Percentiles rank a stretch among this genome's conserved stretches.
These are phyloP conservation scores for Rhodotorula paludigena DNA, from an alignment of 768 basidiomycete genomes.

Conservation along the genomic window DNA sequence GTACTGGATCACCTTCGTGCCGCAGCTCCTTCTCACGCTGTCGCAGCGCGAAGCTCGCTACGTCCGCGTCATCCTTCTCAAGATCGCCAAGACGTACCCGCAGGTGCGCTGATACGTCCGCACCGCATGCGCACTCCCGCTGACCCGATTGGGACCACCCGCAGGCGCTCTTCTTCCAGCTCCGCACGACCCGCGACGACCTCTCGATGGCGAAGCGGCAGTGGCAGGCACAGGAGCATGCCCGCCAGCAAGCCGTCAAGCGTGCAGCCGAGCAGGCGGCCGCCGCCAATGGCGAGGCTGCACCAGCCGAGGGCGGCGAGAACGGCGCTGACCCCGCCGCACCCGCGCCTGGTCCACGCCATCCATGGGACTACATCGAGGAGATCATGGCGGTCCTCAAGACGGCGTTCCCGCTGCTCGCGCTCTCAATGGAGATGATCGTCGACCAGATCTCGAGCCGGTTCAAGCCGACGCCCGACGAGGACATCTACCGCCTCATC, in stretches of 20 bases:
- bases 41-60: conserved; percentile 89
- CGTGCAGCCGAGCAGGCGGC: conserved; percentile 34
- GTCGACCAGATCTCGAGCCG: conserved; percentile 86
- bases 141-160: not conserved
- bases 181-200: conserved; percentile 78
- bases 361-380: conserved; percentile 84
- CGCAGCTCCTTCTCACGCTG: conserved; percentile 83
- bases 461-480: conserved; percentile 83
- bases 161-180: conserved; percentile 89
- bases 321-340: conserved; percentile 34
- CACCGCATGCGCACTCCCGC: not conserved
- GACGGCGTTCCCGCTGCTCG: conserved; percentile 89
- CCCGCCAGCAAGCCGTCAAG: not conserved
- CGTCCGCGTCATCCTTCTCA: conserved; percentile 78
- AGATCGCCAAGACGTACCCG: conserved; percentile 83
- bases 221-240: conserved; percentile 35
- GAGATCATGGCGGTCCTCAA: conserved; percentile 90
- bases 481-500: conserved; percentile 87
- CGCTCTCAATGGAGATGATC: conserved; percentile 92
- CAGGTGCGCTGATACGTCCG: conserved; percentile 58
- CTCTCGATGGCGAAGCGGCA: conserved; percentile 49
- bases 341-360: conserved; percentile 46
- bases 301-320: not conserved
- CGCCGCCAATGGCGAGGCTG: conserved; percentile 41
- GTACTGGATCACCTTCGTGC: conserved; percentile 98